phyloP scores from a whole-genome alignment of 2,329 filamentous ascomycete genomes.

The Fusarium tuaranense region DNA sequence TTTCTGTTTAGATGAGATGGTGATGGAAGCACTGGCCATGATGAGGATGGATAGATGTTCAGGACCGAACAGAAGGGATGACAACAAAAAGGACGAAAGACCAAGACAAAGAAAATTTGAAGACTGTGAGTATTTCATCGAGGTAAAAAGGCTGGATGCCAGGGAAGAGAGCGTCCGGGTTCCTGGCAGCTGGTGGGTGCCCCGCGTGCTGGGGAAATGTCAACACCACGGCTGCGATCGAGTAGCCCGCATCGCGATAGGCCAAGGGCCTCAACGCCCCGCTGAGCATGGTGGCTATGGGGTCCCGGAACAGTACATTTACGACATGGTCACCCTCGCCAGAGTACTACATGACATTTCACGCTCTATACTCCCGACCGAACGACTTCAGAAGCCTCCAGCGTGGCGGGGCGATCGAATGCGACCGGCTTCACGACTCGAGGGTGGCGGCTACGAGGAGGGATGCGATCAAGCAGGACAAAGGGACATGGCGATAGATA shows the following conservation, averaged over 20 bases:
- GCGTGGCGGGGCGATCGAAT: fast-evolving
- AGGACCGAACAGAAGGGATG: background rate
- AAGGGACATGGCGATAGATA: background rate
- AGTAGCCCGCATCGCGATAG: too few relatives aligned
- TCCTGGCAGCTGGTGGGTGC: background rate
- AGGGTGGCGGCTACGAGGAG: background rate
- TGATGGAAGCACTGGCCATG: conserved; percentile 11
- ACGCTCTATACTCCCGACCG: too few relatives aligned
- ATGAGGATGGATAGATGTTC: conserved; percentile 5
- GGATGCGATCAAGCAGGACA: background rate
- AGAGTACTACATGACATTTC: background rate
- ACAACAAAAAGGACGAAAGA: background rate
- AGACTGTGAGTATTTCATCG: background rate
- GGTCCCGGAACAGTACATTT: background rate
- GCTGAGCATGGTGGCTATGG: fast-evolving
- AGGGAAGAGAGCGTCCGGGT: conserved; percentile 1
- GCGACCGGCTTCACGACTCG: background rate
- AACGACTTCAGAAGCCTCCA: fast-evolving
- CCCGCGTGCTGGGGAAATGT: background rate
- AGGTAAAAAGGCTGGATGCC: background rate
- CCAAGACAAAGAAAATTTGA: background rate
- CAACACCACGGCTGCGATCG: background rate
- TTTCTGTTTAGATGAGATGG: conserved; percentile 8
- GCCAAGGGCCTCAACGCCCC: fast-evolving
- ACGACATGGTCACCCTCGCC: background rate